Evolutionary conservation across 495 filamentous ascomycete genomes (phyloP).

Genomic region (Aspergillus egyptiacus): DNA sequence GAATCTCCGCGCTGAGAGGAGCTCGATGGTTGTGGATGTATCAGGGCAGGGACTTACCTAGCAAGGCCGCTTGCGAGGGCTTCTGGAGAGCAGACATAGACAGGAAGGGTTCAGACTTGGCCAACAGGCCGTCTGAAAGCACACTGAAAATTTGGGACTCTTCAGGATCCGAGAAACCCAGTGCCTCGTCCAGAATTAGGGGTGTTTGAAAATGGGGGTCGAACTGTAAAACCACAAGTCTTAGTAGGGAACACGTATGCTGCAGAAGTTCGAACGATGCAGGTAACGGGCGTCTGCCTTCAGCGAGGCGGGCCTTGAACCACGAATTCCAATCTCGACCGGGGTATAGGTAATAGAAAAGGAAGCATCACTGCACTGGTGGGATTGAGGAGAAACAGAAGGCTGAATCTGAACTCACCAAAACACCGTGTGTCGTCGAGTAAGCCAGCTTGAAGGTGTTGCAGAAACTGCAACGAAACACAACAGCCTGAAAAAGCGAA

Average conservation of each 20-base stretch:
- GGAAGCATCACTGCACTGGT: slow-evolving; percentile 19
- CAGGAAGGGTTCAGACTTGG: slow-evolving; percentile 48
- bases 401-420: slow-evolving; percentile 37
- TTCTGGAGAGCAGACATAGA: slow-evolving; percentile 52
- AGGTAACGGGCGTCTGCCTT: neutral
- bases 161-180: slow-evolving; percentile 48
- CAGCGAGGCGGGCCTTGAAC: slow-evolving; percentile 10
- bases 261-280: slow-evolving; percentile 2
- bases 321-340: slow-evolving; percentile 17
- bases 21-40: neutral
- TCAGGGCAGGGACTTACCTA: slow-evolving; percentile 31
- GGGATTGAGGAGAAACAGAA: slow-evolving; percentile 18
- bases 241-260: slow-evolving; percentile 21
- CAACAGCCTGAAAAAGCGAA: slow-evolving; percentile 42
- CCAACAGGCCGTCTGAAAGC: slow-evolving; percentile 46
- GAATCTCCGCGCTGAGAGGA: neutral
- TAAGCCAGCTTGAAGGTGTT: slow-evolving; percentile 52
- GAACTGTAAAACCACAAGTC: slow-evolving; percentile 26
- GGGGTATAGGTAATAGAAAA: neutral
- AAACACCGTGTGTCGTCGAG: slow-evolving; percentile 46
- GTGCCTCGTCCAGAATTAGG: slow-evolving; percentile 48
- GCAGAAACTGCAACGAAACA: slow-evolving; percentile 44
- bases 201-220: slow-evolving; percentile 47
- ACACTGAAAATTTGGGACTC: slow-evolving; percentile 42
- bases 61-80: slow-evolving; percentile 32